These are phyloP conservation scores for Paramyrothecium sp. DNA, from an alignment of 2,329 filamentous ascomycete genomes.

Conservation along the genomic window DNA sequence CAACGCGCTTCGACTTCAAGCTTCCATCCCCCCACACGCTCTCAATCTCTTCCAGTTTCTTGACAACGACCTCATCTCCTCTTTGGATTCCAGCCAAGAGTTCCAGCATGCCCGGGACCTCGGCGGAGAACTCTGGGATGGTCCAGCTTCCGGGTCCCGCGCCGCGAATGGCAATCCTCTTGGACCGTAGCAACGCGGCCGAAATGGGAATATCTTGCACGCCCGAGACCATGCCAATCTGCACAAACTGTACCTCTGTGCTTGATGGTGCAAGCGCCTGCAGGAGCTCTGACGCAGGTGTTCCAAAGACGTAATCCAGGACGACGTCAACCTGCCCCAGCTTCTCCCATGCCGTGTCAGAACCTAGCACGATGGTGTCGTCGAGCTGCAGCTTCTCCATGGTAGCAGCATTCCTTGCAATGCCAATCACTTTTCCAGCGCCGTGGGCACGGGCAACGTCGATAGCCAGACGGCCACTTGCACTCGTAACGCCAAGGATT, in stretches of 20 bases:
- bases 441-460: conserved; percentile 5
- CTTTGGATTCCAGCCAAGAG: not conserved
- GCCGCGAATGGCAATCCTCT: not conserved
- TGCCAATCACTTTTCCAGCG: conserved; percentile 4
- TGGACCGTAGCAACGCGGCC: not conserved
- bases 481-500: conserved; percentile 11
- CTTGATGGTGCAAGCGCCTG: conserved; percentile 1
- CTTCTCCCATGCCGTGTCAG: conserved; percentile 1
- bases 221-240: conserved; percentile 7
- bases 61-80: not conserved
- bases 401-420: conserved; percentile 4
- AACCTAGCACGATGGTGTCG: conserved; percentile 5
- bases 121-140: not conserved
- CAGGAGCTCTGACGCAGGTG: conserved; percentile 5
- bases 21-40: not conserved
- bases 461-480: conserved; percentile 7
- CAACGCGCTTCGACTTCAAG: too few species aligned
- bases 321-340: conserved; percentile 9
- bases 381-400: conserved; percentile 6
- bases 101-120: not conserved
- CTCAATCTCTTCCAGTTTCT: not conserved
- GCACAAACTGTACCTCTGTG: conserved; percentile 9
- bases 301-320: conserved; percentile 9
- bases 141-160: not conserved
- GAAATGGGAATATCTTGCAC: conserved; percentile 6